Evolutionary conservation across 257 asterid species (phyloP), one percentile per base, ranked within the genome.

Genomic region (Henckelia pumila): DNA sequence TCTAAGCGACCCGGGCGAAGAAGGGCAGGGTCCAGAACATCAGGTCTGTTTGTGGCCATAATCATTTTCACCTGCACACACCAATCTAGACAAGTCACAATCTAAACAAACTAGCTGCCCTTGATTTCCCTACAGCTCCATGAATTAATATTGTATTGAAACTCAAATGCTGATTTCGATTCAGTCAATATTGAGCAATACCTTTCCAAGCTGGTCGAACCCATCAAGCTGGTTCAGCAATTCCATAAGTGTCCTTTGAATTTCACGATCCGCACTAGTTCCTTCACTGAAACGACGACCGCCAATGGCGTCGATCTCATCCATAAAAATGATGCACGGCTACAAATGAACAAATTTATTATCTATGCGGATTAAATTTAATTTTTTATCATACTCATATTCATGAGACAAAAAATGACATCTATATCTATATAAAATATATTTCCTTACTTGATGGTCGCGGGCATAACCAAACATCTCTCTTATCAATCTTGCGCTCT

Each of bases 311-410:
- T 35, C 8, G 47, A 8, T 7, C 10, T 93, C 97, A 71, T 89
- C 98, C 98, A 90, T 93, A 77, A 93, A 93, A 33, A 93, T 93
- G 77, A 93, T 93, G 87, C 98, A 93, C 19, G 98, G 97, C 98
- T 93, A 63, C 71, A 74, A 19, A 56, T 28, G 44, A 60, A 65
- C 50, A 67, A 68, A 73, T 61, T 2, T 4, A 19, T 60, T 33
- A 37, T 59, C 21, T 56, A 69, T 14, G 68, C 23, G 28, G 64
- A 63, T 67, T 63, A 10, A 63, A 68, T 52, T 11, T 10, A 20
- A 58, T 37, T 37, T 10, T 17, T 24, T 20, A 33, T 53, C 28
- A 66, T 61, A 61, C 14, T 59, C 8, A 5, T 24, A 13, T 16
- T 20, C 1, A 24, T 13, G 2, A 52, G 20, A 16, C 7, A 64